Evolutionary conservation across 768 basidiomycete species (phyloP).

Genomic region (Mycena polygramma): DNA sequence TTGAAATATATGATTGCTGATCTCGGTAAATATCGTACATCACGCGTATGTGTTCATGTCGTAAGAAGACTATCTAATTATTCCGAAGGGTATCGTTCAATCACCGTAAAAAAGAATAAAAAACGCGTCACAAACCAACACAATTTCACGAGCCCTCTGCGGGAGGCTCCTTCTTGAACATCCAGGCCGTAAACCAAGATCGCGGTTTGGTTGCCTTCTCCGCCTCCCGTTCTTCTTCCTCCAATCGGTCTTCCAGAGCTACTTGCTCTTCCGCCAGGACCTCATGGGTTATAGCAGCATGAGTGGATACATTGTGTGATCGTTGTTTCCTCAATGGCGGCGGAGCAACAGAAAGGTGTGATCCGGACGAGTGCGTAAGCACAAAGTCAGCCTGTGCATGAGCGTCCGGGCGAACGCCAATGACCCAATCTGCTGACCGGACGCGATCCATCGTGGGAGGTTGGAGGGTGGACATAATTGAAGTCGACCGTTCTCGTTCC

Average conservation of each 20-base stretch:
- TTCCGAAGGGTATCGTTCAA: conserved; percentile 53
- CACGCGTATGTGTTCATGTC: conserved; percentile 39
- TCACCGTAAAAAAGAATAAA: conserved; percentile 41
- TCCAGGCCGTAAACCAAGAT: conserved; percentile 77
- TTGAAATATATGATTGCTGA: conserved; percentile 16
- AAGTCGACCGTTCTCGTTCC: conserved; percentile 51
- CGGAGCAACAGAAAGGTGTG: conserved; percentile 51
- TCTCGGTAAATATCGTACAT: conserved; percentile 45
- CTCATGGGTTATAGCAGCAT: conserved; percentile 76
- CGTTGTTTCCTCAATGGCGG: conserved; percentile 42
- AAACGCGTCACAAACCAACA: conserved; percentile 32
- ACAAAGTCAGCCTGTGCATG: conserved; percentile 62
- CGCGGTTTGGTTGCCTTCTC: conserved; percentile 58
- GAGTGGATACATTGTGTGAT: conserved; percentile 63
- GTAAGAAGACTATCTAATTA: conserved; percentile 47
- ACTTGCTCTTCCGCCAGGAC: conserved; percentile 78
- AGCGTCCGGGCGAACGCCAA: conserved; percentile 55
- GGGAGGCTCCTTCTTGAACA: conserved; percentile 61
- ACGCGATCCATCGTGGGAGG: conserved; percentile 46
- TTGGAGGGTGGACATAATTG: conserved; percentile 52
- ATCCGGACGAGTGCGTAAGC: conserved; percentile 49
- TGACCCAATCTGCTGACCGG: conserved; percentile 50
- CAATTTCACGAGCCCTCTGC: conserved; percentile 41
- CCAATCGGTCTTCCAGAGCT: conserved; percentile 64
- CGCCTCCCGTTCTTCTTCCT: conserved; percentile 68